phyloP scores from a whole-genome alignment of 2,329 filamentous ascomycete species.

The Aureobasidium vineae region DNA sequence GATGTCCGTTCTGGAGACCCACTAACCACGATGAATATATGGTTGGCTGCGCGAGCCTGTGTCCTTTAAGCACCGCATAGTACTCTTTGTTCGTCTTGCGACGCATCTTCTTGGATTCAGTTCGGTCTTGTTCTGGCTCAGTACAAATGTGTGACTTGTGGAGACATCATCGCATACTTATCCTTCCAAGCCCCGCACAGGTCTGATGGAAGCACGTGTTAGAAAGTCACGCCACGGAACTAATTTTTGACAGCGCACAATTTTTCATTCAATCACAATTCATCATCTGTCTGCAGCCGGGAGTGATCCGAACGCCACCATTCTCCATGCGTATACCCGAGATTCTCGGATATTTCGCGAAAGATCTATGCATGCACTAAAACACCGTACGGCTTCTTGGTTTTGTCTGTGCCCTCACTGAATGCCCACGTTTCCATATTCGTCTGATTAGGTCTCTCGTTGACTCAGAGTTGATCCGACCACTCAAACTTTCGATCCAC shows the following conservation, averaged over 20 bases:
- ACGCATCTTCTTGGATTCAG: not conserved
- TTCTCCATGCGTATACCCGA: too few species aligned
- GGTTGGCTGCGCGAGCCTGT: not conserved
- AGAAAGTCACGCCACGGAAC: not conserved
- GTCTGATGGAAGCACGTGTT: not conserved
- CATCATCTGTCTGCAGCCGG: not conserved
- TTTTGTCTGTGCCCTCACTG: slow-evolving; percentile 27
- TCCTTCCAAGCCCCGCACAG: not conserved
- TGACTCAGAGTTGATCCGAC: not conserved
- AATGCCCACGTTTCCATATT: not conserved
- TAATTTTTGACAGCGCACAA: not conserved
- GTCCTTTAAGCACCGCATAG: not conserved
- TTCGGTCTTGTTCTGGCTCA: not conserved
- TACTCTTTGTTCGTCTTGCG: not conserved
- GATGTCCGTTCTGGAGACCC: not conserved
- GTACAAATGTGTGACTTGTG: not conserved
- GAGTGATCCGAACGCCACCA: not conserved
- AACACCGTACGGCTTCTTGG: not conserved
- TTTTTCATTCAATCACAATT: not conserved
- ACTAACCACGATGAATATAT: not conserved
- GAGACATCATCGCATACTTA: not conserved
- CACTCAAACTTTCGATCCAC: not conserved
- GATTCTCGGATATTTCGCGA: not conserved
- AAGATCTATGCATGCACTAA: not conserved
- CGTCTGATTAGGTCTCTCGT: not conserved